These are phyloP conservation scores for Plenodomus lindquistii DNA, from an alignment of 2,329 filamentous ascomycete species.

Conservation along the genomic window DNA sequence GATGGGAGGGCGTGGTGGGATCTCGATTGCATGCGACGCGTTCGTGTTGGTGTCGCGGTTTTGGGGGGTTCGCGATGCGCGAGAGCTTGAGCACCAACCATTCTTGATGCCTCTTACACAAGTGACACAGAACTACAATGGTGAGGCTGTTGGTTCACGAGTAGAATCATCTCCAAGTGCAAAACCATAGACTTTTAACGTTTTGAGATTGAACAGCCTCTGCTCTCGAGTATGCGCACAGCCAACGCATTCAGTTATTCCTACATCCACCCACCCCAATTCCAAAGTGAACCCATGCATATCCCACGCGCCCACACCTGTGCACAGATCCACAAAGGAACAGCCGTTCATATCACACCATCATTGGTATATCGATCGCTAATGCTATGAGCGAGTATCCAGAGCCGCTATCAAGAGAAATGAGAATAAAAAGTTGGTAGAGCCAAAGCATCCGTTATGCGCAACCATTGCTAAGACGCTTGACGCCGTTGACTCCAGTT, in stretches of 20 bases:
- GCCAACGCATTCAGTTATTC: slow-evolving; percentile 8
- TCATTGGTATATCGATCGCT: slow-evolving; percentile 35
- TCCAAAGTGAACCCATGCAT: neutral
- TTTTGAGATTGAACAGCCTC: slow-evolving; percentile 11
- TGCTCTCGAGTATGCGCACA: slow-evolving; percentile 25
- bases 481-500: slow-evolving; percentile 29
- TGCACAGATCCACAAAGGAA: slow-evolving; percentile 27
- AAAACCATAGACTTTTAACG: slow-evolving; percentile 1
- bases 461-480: slow-evolving; percentile 27
- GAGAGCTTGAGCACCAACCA: neutral
- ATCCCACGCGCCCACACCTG: slow-evolving; percentile 12
- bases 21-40: slow-evolving; percentile 2
- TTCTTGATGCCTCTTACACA: neutral
- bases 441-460: slow-evolving; percentile 24
- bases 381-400: slow-evolving; percentile 41
- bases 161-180: neutral
- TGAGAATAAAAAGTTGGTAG: slow-evolving; percentile 37
- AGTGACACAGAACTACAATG: slow-evolving; percentile 2
- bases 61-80: neutral
- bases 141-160: no score
- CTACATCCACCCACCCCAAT: neutral
- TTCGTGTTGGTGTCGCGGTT: slow-evolving; percentile 4
- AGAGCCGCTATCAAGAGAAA: slow-evolving; percentile 42
- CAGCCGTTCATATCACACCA: slow-evolving; percentile 31
- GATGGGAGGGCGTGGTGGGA: neutral